Percentiles rank a stretch among this genome's conserved stretches.
Conservation (phyloP, 139 green algal genomes). For the Trebouxia sp. region DNA sequence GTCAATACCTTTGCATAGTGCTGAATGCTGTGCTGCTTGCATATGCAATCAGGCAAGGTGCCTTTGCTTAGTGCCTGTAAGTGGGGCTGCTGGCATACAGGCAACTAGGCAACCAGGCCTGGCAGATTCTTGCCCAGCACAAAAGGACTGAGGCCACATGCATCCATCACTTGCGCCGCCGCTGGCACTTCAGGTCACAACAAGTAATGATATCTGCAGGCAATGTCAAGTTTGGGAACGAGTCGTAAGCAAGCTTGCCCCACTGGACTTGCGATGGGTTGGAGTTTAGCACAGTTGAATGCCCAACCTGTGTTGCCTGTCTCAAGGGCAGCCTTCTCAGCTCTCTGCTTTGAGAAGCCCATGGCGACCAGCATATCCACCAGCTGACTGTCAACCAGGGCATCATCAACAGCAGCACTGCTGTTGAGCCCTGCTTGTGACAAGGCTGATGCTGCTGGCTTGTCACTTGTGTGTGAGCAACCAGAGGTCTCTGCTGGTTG, state of each 20-base stretch:
- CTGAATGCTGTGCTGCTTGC: no score
- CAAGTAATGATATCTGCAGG: no score
- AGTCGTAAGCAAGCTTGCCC: not conserved
- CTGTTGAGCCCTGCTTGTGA: not conserved
- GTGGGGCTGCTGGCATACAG: no score
- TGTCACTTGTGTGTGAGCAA: not conserved
- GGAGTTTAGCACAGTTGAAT: not conserved
- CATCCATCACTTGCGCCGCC: no score
- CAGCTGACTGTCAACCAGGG: slow-evolving; percentile 4
- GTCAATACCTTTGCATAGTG: no score
- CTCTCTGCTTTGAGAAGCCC: slow-evolving; percentile 34
- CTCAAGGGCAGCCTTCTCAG: slow-evolving; percentile 31
- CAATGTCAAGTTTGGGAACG: no score
- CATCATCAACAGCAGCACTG: not conserved
- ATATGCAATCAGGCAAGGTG: no score
- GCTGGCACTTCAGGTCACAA: no score
- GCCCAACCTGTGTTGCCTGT: slow-evolving; percentile 38
- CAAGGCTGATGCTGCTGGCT: not conserved
- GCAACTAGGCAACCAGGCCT: no score
- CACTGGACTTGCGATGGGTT: not conserved
- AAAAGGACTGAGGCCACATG: no score
- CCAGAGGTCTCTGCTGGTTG: not conserved
- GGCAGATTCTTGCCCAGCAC: no score
- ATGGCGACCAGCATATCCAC: slow-evolving; percentile 40
- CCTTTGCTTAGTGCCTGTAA: no score